A percentile compares a stretch with the other conserved stretches of the same genome.
phyloP scores from a whole-genome alignment of 257 asterid species.

The Nicotiana knightiana region DNA sequence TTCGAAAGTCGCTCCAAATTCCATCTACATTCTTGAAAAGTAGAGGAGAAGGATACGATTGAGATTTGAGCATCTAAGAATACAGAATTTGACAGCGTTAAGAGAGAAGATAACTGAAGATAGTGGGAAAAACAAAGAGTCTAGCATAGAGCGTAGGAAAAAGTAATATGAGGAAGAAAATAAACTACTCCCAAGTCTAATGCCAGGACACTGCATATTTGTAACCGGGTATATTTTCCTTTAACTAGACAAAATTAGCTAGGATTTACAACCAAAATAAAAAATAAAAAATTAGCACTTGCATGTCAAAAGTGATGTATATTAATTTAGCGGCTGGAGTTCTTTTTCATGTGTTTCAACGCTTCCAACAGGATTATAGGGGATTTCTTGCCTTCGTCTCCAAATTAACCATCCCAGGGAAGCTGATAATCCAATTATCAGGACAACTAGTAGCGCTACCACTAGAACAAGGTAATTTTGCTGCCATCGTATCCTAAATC shows the following conservation, averaged over 20 bases:
- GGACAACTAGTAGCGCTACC: constrained; percentile 20
- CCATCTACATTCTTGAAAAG: too few relatives aligned
- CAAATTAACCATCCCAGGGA: constrained; percentile 58
- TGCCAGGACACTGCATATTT: background rate
- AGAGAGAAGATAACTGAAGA: too few relatives aligned
- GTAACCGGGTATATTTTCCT: background rate
- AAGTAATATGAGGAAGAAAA: too few relatives aligned
- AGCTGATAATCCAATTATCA: constrained; percentile 43
- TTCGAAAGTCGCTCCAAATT: too few relatives aligned
- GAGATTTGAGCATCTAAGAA: too few relatives aligned
- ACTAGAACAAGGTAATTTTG: constrained; percentile 35
- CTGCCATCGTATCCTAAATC: constrained; percentile 57
- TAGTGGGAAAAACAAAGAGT: too few relatives aligned
- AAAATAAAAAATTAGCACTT: background rate
- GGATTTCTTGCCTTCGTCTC: constrained; percentile 31
- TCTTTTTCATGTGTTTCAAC: constrained; percentile 62
- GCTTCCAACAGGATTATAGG: constrained; percentile 77
- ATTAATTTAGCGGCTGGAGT: constrained; percentile 60
- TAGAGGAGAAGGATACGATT: too few relatives aligned
- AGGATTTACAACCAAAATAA: background rate
- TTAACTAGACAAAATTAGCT: constrained; percentile 1
- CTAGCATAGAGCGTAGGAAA: too few relatives aligned
- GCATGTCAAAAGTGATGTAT: background rate
- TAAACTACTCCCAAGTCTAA: background rate
- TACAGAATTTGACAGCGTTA: too few relatives aligned